A percentile compares a stretch with the other conserved stretches of the same genome.
phyloP scores from a whole-genome alignment of 129 eudicot species.

The Flaveria linearis region DNA sequence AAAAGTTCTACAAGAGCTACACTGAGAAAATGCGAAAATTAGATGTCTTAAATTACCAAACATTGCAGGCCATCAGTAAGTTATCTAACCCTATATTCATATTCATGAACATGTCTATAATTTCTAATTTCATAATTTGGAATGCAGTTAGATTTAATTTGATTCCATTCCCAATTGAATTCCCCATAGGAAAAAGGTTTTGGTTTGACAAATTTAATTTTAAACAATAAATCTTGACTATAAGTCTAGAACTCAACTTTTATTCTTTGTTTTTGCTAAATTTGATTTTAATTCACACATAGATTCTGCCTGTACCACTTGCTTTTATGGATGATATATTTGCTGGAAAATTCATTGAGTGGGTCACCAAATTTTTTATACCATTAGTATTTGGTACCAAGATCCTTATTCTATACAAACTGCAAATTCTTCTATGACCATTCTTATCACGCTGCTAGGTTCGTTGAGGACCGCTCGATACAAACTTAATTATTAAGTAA shows the following conservation, averaged over 20 bases:
- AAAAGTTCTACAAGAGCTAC: slow-evolving; percentile 78
- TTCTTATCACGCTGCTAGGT: slow-evolving; percentile 9
- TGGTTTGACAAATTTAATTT: slow-evolving; percentile 20
- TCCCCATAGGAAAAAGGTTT: slow-evolving; percentile 9
- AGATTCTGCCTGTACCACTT: slow-evolving; percentile 22
- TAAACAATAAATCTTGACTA: slow-evolving; percentile 21
- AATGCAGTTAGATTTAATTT: not conserved
- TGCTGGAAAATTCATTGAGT: slow-evolving; percentile 27
- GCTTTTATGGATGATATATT: slow-evolving; percentile 17
- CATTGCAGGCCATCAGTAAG: slow-evolving; percentile 91
- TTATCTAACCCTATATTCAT: slow-evolving; percentile 17
- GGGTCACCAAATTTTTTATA: slow-evolving; percentile 48
- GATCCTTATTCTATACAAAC: slow-evolving; percentile 36
- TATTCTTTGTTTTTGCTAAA: not conserved
- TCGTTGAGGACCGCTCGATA: not conserved
- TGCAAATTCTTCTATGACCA: slow-evolving; percentile 1
- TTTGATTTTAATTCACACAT: not conserved
- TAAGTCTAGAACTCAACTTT: slow-evolving; percentile 2
- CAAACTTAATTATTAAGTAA: too few species aligned
- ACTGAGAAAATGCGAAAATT: slow-evolving; percentile 77
- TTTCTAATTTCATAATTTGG: not conserved
- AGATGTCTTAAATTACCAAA: slow-evolving; percentile 89
- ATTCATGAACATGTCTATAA: slow-evolving; percentile 11
- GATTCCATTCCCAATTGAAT: not conserved
- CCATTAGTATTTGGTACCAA: slow-evolving; percentile 31